phyloP scores from a whole-genome alignment of 1,139 yeast species.

The Debaryomyces sp. region DNA sequence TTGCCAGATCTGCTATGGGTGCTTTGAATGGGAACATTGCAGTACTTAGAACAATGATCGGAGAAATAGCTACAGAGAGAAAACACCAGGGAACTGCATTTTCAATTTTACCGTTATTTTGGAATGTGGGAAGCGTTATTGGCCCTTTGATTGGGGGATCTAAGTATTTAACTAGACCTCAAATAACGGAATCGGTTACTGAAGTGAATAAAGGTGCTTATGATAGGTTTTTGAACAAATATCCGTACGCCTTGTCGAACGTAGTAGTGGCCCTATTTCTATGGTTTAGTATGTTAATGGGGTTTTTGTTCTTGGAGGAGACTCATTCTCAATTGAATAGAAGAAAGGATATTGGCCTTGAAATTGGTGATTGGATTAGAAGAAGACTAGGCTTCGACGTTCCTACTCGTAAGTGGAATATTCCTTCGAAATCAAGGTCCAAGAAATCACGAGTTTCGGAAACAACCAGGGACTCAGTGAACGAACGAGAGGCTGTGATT shows the following conservation, averaged over 20 bases:
- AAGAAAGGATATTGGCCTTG: constrained; percentile 53
- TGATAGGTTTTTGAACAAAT: constrained; percentile 35
- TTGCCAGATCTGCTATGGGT: constrained; percentile 37
- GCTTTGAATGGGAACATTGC: constrained; percentile 40
- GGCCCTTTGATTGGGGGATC: constrained; percentile 66
- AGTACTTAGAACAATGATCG: constrained; percentile 40
- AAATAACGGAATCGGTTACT: not conserved
- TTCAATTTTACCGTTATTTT: constrained; percentile 36
- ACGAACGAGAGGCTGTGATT: not conserved
- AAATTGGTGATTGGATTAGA: constrained; percentile 51
- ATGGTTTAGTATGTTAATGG: constrained; percentile 39
- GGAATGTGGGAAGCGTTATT: constrained; percentile 39
- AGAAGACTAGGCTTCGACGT: constrained; percentile 32
- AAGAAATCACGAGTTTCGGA: not conserved
- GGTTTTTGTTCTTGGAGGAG: constrained; percentile 61
- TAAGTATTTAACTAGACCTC: constrained; percentile 29
- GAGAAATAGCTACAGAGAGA: constrained; percentile 39
- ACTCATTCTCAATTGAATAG: constrained; percentile 50
- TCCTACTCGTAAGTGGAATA: constrained; percentile 38
- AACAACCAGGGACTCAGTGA: not conserved
- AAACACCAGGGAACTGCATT: constrained; percentile 42
- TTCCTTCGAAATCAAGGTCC: not conserved
- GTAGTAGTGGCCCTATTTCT: constrained; percentile 52
- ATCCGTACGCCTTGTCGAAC: constrained; percentile 66
- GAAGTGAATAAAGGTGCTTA: constrained; percentile 13